Evolutionary conservation across 768 basidiomycete genomes (phyloP).

Genomic region (Hericium alpestre): DNA sequence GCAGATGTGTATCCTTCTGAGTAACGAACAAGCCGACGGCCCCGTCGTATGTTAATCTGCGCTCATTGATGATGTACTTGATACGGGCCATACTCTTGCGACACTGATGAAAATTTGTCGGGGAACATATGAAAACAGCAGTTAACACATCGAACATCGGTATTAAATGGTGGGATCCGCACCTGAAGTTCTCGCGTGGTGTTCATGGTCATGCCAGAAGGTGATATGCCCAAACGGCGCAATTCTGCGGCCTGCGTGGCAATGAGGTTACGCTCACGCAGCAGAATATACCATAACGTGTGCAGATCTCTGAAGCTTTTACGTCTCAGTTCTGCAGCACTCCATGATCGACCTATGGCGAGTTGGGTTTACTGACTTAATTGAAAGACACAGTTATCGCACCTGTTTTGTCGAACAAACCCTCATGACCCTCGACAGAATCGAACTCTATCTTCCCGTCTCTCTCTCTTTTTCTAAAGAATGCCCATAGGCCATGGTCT

Average conservation of each 20-base stretch:
- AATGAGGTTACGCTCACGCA: conserved; percentile 83
- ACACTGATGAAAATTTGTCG: conserved; percentile 39
- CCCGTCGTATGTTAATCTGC: conserved; percentile 73
- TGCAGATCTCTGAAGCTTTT: conserved; percentile 93
- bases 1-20: not conserved
- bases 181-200: conserved; percentile 8
- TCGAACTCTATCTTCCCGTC: conserved; percentile 47
- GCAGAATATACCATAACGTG: conserved; percentile 84
- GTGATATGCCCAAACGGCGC: conserved; percentile 40
- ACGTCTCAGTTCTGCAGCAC: conserved; percentile 71
- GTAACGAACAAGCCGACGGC: conserved; percentile 29
- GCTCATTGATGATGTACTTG: conserved; percentile 85
- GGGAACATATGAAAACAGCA: not conserved
- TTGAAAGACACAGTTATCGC: conserved; percentile 17
- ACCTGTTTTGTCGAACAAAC: conserved; percentile 26
- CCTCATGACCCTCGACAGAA: conserved; percentile 26
- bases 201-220: not conserved
- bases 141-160: no score
- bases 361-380: not conserved
- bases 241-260: conserved; percentile 79
- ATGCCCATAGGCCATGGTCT: conserved; percentile 68
- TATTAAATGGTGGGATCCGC: not conserved
- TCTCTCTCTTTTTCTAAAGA: conserved; percentile 52
- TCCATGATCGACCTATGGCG: conserved; percentile 76
- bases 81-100: conserved; percentile 96